Base-by-base conservation (phyloP, 140 eudicot species). In the Ambrosia hybrid region DNA sequence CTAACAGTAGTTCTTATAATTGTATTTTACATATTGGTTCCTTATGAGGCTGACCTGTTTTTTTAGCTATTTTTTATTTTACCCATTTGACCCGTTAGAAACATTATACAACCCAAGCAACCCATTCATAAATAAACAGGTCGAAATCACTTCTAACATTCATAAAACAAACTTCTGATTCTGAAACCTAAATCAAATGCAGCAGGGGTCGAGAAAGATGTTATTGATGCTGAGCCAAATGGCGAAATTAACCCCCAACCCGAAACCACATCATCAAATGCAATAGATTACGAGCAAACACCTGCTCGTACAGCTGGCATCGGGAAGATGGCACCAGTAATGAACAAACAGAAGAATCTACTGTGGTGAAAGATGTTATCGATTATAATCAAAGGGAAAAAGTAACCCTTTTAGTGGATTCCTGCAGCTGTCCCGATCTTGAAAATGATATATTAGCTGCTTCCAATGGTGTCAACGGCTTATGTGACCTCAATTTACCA, bases 401-500 rank as follows among this genome's bases (percentile, higher is more conserved):
- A 26, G 38, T 17, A 57, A 57, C 51, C 3, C 16, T 56, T 1
- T n/a, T 52, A n/a, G 38, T 59, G 75, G 74, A 58, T 70, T 55
- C 34, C 34, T 30, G 52, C 74, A 34, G 65, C 52, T 55, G 53
- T 55, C 74, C 8, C 0, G 51, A 62, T 26, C 61, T 48, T 46
- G 56, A 62, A 61, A 41, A 61, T 5, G 67, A 62, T 70, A 52
- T n/a, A 2, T 51, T 33, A 6, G 33, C 41, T 26, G 10, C 13
- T 68, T 59, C 65, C 4, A 14, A 53, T 71, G 43, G 15, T 13
- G 49, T 12, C 41, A 16, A 53, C 30, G 51, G 68, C 36, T 53
- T 72, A 30, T 79, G 57, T 14, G 83, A 79, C 75, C 37, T 79
- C 14, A 79, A 79, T 67, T 51, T 66, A 49, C 79, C 78, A 34